Evolutionary conservation across 108 stramenopile genomes (phyloP), one percentile per base, ranked within the genome.

Genomic region (Skeletonema costatum): DNA sequence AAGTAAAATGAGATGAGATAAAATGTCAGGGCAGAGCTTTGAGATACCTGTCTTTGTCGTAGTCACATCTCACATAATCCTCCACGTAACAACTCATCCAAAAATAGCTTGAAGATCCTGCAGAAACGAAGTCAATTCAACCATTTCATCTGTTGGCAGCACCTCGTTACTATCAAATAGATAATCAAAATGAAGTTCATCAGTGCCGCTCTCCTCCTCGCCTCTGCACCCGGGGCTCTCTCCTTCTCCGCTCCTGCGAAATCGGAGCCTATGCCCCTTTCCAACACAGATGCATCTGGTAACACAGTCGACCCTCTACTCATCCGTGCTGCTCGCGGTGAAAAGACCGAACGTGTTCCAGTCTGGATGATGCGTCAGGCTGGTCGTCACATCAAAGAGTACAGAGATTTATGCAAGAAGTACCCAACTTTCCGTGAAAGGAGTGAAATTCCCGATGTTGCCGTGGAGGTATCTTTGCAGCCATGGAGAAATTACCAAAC

Each of bases 311-410:
- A 89, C 63, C 96, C 96, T 10, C 90, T 98, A 10, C 87, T 99
- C 68, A 90, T 99, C 65, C 92, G 98, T 32, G 98, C 98, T 32
- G 99, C 99, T 7, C 92, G 95, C 29, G 99, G 99, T 11, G 98
- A 99, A 84, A 85, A 82, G 25, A 87, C 92, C 3, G 96, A 98
- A 74, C 96, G 98, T n/a, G 87, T 97, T 19, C 99, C 99, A 8
- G 99, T 99, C 21, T 99, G 99, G 99, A 97, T 98, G 92, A 99
- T 99, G 98, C 90, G 99, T 72, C 99, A 99, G 74, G 99, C 98
- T 31, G 99, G 99, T 46, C 87, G 99, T 60, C 98, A 99, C 84
- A 98, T 99, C 74, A 73, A 85, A 39, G 98, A 96, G 73, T 99
- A 98, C 70, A 90, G 99, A 41, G 97, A 98, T 63, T 87, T 97